Base-by-base conservation (phyloP, 345 rosid genomes). In the Salix koriyanagi region DNA sequence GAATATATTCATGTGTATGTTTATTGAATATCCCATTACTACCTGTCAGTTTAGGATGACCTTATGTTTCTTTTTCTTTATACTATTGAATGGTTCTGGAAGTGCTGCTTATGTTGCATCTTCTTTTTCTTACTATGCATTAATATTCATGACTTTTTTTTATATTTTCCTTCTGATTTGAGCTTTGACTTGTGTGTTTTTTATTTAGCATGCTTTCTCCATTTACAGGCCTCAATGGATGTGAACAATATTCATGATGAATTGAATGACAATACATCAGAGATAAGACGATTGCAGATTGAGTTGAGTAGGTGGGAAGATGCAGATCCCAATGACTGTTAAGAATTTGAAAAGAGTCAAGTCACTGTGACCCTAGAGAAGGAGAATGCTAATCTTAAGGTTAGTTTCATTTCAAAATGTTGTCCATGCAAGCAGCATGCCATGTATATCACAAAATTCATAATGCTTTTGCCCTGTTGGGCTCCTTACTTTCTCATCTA, bases 321-420 rank as follows among this genome's bases (percentile, higher is more conserved):
- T 79, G 85, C 85, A 72, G 84, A 82, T 79, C 75, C 77, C 46
- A 83, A 86, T 84, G 85, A 80, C 70, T 61, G 56, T 79, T n/a
- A 87, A 84, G 82, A 87, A 84, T 61, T 83, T 90, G 79, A 87
- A 84, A 75, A 88, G 79, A 71, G 80, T 76, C 25, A 25, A 25
- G 25, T 25, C 54, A 82, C 90, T 81, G 86, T 83, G 74, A 76
- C 86, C 60, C 75, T 91, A 56, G 92, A 91, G 85, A 90, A 85
- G 85, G 98, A 96, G 83, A 96, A 93, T 76, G 74, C 73, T 72
- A 80, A 70, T 64, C 92, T 91, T 65, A 91, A 90, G 99, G 99
- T 93, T 73, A 50, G 79, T 10, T 36, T 14, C 77, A 42, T 71
- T 44, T 44, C 46, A 36, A 25, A 67, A 36, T 61, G 77, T 70